Percentiles rank a stretch among this genome's conserved stretches.
phyloP scores from a whole-genome alignment of 257 asterid species.

The Scutellaria minor region DNA sequence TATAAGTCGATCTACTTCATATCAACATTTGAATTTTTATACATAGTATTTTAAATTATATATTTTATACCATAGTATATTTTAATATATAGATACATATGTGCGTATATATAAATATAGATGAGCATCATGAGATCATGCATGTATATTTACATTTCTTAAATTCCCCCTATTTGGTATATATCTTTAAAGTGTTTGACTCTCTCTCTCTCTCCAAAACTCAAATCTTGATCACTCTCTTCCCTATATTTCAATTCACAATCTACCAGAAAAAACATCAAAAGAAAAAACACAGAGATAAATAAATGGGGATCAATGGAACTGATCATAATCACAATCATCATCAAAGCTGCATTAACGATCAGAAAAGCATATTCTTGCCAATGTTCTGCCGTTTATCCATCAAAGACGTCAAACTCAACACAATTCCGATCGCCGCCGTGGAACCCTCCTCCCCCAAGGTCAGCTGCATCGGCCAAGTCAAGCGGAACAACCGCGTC shows the following conservation, averaged over 20 bases:
- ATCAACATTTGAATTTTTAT: too few species aligned
- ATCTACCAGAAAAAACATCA: background rate
- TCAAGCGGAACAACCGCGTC: conserved; percentile 65
- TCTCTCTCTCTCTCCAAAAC: conserved; percentile 20
- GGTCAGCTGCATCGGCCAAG: conserved; percentile 90
- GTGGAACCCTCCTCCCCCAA: conserved; percentile 78
- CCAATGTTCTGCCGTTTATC: conserved; percentile 77
- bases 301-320: conserved; percentile 46
- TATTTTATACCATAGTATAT: too few species aligned
- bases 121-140: conserved; percentile 8
- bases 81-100: too few species aligned
- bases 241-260: background rate
- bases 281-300: background rate
- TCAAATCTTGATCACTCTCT: conserved; percentile 4
- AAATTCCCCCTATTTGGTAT: background rate
- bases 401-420: conserved; percentile 55
- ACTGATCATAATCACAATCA: background rate
- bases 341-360: conserved; percentile 35
- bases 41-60: too few species aligned
- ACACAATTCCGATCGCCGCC: conserved; percentile 38
- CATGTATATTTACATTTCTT: background rate
- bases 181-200: background rate
- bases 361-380: conserved; percentile 53
- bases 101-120: background rate
- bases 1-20: too few species aligned